Base-by-base conservation (phyloP, 768 basidiomycete genomes). In the Baorangia bicolor region DNA sequence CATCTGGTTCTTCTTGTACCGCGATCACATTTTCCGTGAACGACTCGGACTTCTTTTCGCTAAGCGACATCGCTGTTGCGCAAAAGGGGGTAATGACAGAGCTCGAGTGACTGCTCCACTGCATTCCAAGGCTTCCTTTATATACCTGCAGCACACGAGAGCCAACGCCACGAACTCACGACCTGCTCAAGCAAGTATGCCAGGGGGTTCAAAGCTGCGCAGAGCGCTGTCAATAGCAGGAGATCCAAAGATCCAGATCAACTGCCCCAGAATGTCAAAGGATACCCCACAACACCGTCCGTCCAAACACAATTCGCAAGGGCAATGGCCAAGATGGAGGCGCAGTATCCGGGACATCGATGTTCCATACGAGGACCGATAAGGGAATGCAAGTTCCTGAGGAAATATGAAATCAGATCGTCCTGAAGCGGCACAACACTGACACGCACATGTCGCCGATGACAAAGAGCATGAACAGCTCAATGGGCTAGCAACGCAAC, bases 31-130 rank as follows among this genome's bases (percentile, higher is more conserved):
- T 47, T 27, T 57, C 58, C 20, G 46, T 16, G 14, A 55, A 47
- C 5, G 61, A 55, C 28, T 50, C 58, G 1, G 52, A 55, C 18
- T 54, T 55, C 45, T 65, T 52, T 27, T 56, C 41, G 13, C 44
- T n/a, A 8, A 40, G 11, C 0, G 40, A 64, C 63, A 64, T 61
- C 23, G 38, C 18, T 18, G 35, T 18, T 35, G 35, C 35, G 35
- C 35, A 35, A 35, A 35, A 18, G 18, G 18, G 18, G 16, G 35
- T 13, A 40, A 41, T 23, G 13, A 13, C 21, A 9, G 13, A 23
- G 14, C 2, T 41, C 14, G 23, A 23, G 14, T 23, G 40, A 10
- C 21, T 41, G 14, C 9, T 41, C 21, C 8, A 23, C 40, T 9
- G n/a, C 14, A 9, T 23, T 16, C 2, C 7, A 9, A 23, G 14